phyloP scores from a whole-genome alignment of 2,329 filamentous ascomycete genomes.

The Pseudogymnoascus sp. region DNA sequence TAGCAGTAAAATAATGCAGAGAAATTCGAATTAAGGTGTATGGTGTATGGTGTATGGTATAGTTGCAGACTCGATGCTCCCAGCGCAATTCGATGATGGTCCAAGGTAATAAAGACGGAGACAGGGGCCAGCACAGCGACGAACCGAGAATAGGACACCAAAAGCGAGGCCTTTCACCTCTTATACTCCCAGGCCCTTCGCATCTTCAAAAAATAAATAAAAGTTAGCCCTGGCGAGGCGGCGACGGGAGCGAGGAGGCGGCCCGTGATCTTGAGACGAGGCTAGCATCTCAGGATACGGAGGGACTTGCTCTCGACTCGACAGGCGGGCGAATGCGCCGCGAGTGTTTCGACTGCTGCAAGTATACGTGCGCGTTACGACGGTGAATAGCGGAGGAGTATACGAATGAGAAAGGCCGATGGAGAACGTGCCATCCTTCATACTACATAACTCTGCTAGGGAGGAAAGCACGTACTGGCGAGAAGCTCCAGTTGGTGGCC shows the following conservation, averaged over 20 bases:
- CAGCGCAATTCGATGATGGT: conserved; percentile 7
- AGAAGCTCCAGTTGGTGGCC: background rate
- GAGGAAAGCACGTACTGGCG: background rate
- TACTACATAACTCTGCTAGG: background rate
- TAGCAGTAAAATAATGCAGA: background rate
- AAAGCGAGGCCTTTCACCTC: background rate
- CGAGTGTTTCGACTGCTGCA: conserved; percentile 6
- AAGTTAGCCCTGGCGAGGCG: background rate
- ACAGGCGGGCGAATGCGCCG: conserved; percentile 2
- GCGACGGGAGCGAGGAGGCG: conserved; percentile 9
- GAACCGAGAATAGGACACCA: background rate
- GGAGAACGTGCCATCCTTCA: conserved; percentile 1
- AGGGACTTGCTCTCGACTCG: background rate
- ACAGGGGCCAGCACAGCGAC: conserved; percentile 1
- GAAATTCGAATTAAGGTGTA: conserved; percentile 1
- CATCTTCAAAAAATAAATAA: background rate
- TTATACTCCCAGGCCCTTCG: background rate
- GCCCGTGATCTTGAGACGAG: conserved; percentile 7
- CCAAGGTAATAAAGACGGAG: background rate
- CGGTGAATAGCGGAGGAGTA: background rate
- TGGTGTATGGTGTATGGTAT: background rate
- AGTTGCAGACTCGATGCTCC: background rate
- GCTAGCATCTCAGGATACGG: conserved; percentile 9
- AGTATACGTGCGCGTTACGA: conserved; percentile 1
- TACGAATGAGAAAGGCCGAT: background rate